Evolutionary conservation across 129 eudicot species (phyloP).

Genomic region (Escallonia herrerae): DNA sequence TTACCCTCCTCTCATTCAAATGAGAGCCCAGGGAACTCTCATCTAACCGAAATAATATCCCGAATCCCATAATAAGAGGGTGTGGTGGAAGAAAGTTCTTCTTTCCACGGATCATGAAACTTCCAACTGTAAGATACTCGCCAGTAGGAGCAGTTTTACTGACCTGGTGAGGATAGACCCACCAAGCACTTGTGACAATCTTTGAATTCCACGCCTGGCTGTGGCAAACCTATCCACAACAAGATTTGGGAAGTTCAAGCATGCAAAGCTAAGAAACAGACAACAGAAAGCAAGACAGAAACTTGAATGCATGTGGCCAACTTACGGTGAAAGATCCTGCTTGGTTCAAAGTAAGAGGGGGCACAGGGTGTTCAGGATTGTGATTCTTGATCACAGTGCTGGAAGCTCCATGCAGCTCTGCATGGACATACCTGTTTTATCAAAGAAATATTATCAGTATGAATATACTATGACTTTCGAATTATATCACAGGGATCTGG

Average conservation of each 20-base stretch:
- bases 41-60: conserved; percentile 85
- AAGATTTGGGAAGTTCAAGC: neutral
- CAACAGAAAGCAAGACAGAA: neutral
- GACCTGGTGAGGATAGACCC: conserved; percentile 98
- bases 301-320: neutral
- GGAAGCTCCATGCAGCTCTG: conserved; percentile 98
- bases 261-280: neutral
- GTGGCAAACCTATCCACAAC: conserved; percentile 66
- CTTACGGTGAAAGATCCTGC: conserved; percentile 98
- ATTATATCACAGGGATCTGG: neutral
- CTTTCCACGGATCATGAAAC: conserved; percentile 97
- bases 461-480: neutral
- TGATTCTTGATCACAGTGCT: conserved; percentile 96
- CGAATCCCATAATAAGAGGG: conserved; percentile 92
- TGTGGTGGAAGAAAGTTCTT: conserved; percentile 96
- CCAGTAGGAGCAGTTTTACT: conserved; percentile 98
- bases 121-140: conserved; percentile 95
- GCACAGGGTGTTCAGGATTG: conserved; percentile 84
- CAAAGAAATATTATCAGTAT: conserved; percentile 11
- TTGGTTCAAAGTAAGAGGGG: conserved; percentile 94
- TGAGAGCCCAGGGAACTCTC: conserved; percentile 92
- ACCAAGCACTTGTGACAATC: conserved; percentile 99
- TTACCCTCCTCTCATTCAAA: conserved; percentile 92
- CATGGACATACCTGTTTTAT: conserved; percentile 81
- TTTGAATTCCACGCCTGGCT: conserved; percentile 99